These are phyloP conservation scores for Pseudohalonectria lignicola DNA, from an alignment of 2,329 filamentous ascomycete species.

Conservation along the genomic window DNA sequence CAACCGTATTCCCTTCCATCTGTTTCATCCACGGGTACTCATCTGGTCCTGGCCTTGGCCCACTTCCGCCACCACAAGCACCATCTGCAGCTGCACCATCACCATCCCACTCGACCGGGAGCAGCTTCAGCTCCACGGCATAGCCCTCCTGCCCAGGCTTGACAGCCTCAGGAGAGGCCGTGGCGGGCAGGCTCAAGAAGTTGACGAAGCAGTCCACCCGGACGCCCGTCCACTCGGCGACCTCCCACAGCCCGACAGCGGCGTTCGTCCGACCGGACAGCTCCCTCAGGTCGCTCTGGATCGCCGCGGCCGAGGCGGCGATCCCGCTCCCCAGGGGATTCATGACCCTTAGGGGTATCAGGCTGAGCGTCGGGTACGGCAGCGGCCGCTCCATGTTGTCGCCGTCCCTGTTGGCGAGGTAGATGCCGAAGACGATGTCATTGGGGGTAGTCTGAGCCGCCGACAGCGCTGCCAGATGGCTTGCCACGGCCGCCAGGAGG, in stretches of 20 bases:
- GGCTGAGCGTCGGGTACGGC: constrained; percentile 62
- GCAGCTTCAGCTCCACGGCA: too few relatives aligned
- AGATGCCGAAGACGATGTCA: constrained; percentile 62
- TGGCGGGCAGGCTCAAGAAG: constrained; percentile 46
- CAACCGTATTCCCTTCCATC: constrained; percentile 14
- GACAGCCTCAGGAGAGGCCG: background rate
- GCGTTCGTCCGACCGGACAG: constrained; percentile 48
- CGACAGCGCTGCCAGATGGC: constrained; percentile 11
- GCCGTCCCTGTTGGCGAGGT: constrained; percentile 65
- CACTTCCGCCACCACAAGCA: background rate
- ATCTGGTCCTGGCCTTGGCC: background rate
- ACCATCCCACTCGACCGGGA: background rate
- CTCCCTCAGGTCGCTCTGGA: constrained; percentile 57
- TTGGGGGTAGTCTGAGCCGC: background rate
- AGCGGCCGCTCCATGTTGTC: constrained; percentile 33
- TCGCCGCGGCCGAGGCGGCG: constrained; percentile 36
- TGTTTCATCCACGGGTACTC: constrained; percentile 9
- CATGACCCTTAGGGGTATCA: constrained; percentile 59
- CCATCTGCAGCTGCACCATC: constrained; percentile 1
- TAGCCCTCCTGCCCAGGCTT: background rate
- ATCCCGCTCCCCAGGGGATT: constrained; percentile 19
- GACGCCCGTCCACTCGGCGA: constrained; percentile 64
- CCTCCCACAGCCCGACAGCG: constrained; percentile 56
- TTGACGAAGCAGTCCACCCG: constrained; percentile 68
- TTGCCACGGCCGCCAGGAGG: constrained; percentile 50